phyloP scores from a whole-genome alignment of 495 filamentous ascomycete species.

The Hyphodiscus hymeniophilus region DNA sequence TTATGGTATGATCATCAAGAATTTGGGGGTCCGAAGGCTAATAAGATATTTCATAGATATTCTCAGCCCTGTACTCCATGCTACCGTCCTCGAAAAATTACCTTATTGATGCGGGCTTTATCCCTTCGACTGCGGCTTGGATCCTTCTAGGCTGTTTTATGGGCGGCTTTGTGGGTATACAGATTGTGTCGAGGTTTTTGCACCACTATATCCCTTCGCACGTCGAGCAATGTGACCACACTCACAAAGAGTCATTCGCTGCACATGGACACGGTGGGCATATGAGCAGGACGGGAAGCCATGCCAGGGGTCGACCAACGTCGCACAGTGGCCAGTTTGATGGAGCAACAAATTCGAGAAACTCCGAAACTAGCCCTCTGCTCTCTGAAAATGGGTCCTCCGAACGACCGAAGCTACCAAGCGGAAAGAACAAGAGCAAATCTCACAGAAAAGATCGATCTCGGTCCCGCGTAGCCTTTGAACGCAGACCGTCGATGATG shows the following conservation, averaged over 20 bases:
- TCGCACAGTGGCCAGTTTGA: background rate
- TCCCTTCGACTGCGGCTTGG: constrained; percentile 58
- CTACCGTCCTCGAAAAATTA: constrained; percentile 76
- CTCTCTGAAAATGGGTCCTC: constrained; percentile 16
- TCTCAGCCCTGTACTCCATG: constrained; percentile 91
- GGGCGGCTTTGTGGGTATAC: constrained; percentile 75
- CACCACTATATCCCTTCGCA: constrained; percentile 87
- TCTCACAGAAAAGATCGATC: background rate
- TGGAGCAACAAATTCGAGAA: constrained; percentile 20
- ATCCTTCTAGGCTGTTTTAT: constrained; percentile 70
- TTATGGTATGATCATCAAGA: constrained; percentile 64
- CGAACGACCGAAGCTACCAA: background rate
- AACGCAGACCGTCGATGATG: constrained; percentile 37
- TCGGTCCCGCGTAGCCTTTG: constrained; percentile 4
- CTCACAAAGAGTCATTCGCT: constrained; percentile 48
- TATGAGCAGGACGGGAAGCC: constrained; percentile 18
- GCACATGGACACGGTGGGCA: constrained; percentile 23
- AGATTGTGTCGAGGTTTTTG: constrained; percentile 66
- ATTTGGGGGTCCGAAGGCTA: background rate
- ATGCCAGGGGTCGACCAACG: constrained; percentile 14
- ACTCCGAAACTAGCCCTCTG: constrained; percentile 28
- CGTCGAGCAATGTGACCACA: constrained; percentile 87
- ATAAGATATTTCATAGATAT: constrained; percentile 53
- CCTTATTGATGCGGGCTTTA: constrained; percentile 57
- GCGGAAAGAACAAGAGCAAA: background rate